These are phyloP conservation scores for Fonsecaea erecta DNA, from an alignment of 2,329 filamentous ascomycete species.

Conservation along the genomic window DNA sequence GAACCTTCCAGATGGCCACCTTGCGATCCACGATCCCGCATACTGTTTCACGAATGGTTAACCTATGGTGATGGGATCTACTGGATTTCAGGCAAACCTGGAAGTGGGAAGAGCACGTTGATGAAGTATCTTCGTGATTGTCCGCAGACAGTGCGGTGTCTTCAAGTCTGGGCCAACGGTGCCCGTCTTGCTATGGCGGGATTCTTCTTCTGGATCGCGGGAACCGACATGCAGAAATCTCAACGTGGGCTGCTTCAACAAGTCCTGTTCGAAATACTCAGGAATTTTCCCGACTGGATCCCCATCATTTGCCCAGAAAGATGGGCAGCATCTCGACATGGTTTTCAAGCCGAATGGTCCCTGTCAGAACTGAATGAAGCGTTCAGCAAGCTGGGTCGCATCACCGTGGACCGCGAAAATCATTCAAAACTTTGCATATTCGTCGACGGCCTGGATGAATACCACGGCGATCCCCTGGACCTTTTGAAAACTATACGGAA, in stretches of 20 bases:
- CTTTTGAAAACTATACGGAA: neutral
- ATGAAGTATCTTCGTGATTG: constrained; percentile 3
- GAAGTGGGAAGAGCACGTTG: constrained; percentile 7
- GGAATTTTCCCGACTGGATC: neutral
- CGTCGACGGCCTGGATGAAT: constrained; percentile 8
- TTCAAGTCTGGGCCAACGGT: constrained; percentile 5
- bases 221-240: constrained; percentile 7
- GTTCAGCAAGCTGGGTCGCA: neutral
- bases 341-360: neutral
- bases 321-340: neutral
- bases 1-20: neutral
- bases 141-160: neutral
- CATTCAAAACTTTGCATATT: neutral
- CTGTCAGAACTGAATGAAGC: neutral
- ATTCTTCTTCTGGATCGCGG: constrained; percentile 10
- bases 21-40: neutral
- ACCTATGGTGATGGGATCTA: constrained; percentile 6
- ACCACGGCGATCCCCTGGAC: constrained; percentile 3
- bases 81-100: constrained; percentile 11
- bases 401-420: neutral
- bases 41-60: constrained; percentile 1
- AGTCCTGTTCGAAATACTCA: constrained; percentile 1
- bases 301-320: neutral
- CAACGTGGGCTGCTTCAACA: constrained; percentile 7
- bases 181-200: neutral